A percentile compares a stretch with the other conserved stretches of the same genome.
phyloP scores from a whole-genome alignment of 2,329 filamentous ascomycete genomes.

The Colletotrichum phormii region DNA sequence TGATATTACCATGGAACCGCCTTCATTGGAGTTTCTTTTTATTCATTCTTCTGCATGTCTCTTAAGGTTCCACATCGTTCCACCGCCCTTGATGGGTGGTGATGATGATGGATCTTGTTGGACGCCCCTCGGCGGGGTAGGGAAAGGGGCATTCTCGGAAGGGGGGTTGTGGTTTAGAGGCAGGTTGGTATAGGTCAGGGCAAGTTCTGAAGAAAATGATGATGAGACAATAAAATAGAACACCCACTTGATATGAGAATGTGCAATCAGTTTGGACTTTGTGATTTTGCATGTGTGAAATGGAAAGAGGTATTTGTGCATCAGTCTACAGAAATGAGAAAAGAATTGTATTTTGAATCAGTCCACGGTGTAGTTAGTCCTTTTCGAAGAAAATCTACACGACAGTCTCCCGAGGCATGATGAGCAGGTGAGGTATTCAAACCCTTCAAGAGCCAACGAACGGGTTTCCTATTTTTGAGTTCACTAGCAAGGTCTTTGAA shows the following conservation, averaged over 20 bases:
- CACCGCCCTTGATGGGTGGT: slow-evolving; percentile 15
- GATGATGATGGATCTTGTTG: background rate
- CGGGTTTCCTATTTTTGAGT: too few species aligned
- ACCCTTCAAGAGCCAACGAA: too few species aligned
- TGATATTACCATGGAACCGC: slow-evolving; percentile 23
- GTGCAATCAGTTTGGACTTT: background rate
- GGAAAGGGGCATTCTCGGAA: background rate
- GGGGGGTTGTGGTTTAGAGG: background rate
- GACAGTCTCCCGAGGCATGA: too few species aligned
- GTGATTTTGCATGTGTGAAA: too few species aligned
- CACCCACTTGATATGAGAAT: slow-evolving; percentile 4
- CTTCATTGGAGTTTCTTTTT: slow-evolving; percentile 6
- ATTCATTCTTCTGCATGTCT: slow-evolving; percentile 12
- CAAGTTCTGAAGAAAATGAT: slow-evolving; percentile 10
- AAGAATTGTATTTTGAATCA: too few species aligned
- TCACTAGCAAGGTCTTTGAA: too few species aligned
- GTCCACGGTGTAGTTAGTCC: too few species aligned
- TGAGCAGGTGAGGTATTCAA: too few species aligned
- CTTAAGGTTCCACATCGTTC: background rate
- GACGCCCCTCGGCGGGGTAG: slow-evolving; percentile 13
- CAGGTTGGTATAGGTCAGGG: background rate
- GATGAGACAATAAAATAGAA: too few species aligned
- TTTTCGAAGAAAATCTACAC: too few species aligned
- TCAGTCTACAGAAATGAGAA: too few species aligned
- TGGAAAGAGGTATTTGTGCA: too few species aligned